phyloP scores from a whole-genome alignment of 805 yeast genomes.

The Candida insectalens region DNA sequence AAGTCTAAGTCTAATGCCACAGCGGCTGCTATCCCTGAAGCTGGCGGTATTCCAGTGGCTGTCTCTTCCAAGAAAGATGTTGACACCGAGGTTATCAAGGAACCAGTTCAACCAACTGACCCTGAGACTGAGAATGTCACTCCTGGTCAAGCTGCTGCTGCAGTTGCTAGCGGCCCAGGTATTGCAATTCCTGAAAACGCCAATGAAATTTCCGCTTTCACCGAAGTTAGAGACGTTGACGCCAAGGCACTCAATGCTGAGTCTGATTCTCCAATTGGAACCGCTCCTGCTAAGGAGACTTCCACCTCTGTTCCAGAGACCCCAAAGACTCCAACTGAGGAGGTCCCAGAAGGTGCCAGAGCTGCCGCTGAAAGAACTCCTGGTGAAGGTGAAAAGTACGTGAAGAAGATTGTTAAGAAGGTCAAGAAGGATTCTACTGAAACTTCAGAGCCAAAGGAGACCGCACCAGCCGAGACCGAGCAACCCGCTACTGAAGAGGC shows the following conservation, averaged over 20 bases:
- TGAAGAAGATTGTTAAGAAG: constrained; percentile 22
- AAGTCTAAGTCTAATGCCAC: constrained; percentile 24
- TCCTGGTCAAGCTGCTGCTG: constrained; percentile 9
- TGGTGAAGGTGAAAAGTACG: constrained; percentile 13
- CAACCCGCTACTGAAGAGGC: background rate
- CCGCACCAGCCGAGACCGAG: too few relatives aligned
- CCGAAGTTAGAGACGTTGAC: constrained; percentile 45
- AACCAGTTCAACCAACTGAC: background rate
- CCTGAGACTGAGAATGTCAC: constrained; percentile 4
- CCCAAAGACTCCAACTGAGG: constrained; percentile 1
- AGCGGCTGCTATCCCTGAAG: constrained; percentile 31
- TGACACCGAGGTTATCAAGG: background rate
- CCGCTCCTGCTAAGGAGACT: constrained; percentile 3
- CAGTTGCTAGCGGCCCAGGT: constrained; percentile 68
- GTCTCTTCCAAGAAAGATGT: constrained; percentile 6
- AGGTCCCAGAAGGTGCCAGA: constrained; percentile 9
- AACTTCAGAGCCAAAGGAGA: constrained; percentile 8
- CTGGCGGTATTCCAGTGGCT: constrained; percentile 32
- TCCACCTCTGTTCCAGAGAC: too few relatives aligned
- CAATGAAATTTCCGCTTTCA: constrained; percentile 56
- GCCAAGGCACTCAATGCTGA: constrained; percentile 50
- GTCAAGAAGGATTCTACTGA: constrained; percentile 17
- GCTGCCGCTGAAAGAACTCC: constrained; percentile 3
- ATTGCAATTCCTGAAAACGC: constrained; percentile 55
- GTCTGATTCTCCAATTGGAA: too few relatives aligned